These are phyloP conservation scores for Claviceps sp. DNA, from an alignment of 2,329 filamentous ascomycete species.

Conservation along the genomic window DNA sequence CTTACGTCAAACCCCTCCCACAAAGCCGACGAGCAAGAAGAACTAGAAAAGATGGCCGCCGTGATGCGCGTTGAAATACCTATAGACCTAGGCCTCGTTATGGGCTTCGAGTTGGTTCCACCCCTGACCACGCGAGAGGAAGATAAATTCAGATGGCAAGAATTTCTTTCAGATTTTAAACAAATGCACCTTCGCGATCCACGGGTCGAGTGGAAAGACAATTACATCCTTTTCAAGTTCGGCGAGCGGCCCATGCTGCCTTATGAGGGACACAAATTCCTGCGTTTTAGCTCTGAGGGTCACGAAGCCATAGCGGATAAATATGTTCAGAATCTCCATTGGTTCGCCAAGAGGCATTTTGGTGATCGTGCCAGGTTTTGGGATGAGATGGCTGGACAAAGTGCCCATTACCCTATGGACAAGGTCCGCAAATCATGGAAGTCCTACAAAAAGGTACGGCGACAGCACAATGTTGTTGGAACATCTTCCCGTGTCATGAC, in stretches of 20 bases:
- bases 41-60: too few relatives aligned
- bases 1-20: too few relatives aligned
- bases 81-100: too few relatives aligned
- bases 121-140: background rate
- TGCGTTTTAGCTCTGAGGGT: constrained; percentile 1
- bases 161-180: background rate
- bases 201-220: background rate
- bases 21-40: too few relatives aligned
- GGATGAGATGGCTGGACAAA: background rate
- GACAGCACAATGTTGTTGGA: background rate
- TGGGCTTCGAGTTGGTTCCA: constrained; percentile 3
- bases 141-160: background rate
- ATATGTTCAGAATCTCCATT: background rate
- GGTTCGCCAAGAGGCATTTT: background rate
- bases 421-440: background rate
- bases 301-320: background rate
- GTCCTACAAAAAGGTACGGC: background rate
- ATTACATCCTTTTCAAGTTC: constrained; percentile 2
- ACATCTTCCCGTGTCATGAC: too few relatives aligned
- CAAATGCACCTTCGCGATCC: background rate
- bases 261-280: constrained; percentile 1
- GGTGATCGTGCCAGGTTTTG: background rate
- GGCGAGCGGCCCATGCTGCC: background rate
- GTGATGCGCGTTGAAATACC: too few relatives aligned
- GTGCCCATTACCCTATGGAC: background rate